Base-by-base conservation (phyloP, 257 asterid species). In the Rehmannia glutinosa region DNA sequence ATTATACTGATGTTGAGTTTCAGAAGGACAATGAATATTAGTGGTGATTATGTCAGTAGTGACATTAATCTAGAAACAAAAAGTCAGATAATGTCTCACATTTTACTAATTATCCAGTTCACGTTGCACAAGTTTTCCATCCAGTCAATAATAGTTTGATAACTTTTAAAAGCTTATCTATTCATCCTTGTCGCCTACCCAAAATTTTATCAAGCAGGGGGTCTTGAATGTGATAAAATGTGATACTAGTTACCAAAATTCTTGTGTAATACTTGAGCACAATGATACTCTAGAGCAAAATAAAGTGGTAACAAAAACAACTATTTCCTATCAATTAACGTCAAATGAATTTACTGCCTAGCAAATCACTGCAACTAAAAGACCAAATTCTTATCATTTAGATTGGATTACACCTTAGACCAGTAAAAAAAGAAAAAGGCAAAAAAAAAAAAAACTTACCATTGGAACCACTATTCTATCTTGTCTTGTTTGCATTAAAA, bases 391-490 rank as follows among this genome's bases (percentile, higher is more conserved):
- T 23, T 6, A 35, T 12, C 49, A 65, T 51, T 66, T 15, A 58
- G 52, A 61, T 51, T 45, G 10, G 70, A 55, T 69, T 13, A 61
- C 50, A 50, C 27, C 25, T 66, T 58, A 66, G 77, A 73, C 53
- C 49, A 53, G 9, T 28, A 20, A 19, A 10, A 23, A 15, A 19
- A 50, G 19, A 21, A 11, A 50, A 10, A 50, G 21, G 21, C 75
- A 75, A 61, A 25, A 10, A 19, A 19, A 27, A 13, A 12, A 10
- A 12, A 1, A 53, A 46, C 89, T 81, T 74, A 88, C 97, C 95
- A 91, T 84, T 46, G 97, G 97, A 75, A 91, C 97, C 65, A 91
- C 75, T 8, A 88, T 88, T 62, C 86, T 94, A 78, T 91, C 97
- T 80, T 88, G 86, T 20, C 91, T 87, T 4, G 96, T 91, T 75